phyloP scores from a whole-genome alignment of 495 filamentous ascomycete species.

The Tuber microsphaerosporum region DNA sequence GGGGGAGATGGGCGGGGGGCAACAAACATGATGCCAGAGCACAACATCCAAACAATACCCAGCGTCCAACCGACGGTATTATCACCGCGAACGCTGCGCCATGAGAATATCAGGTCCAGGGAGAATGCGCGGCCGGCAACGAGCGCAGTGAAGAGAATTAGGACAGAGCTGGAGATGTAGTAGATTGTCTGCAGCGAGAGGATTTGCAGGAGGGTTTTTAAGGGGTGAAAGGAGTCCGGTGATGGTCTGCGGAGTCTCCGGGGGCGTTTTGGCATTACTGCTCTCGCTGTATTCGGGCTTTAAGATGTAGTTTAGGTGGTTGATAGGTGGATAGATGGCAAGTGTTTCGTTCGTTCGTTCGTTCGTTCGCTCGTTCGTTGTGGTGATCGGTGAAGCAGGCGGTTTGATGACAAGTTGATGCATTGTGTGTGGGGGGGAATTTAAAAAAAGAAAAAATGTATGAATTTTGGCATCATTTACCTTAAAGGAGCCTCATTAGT shows the following conservation, averaged over 20 bases:
- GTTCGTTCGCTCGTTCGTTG: not conserved
- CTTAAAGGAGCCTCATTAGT: no score
- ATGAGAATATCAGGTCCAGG: constrained; percentile 66
- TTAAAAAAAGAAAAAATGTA: not conserved
- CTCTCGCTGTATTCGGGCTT: constrained; percentile 3
- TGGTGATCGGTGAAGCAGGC: not conserved
- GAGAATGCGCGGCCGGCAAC: constrained; percentile 69
- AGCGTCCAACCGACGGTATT: constrained; percentile 88
- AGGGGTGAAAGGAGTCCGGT: constrained; percentile 35
- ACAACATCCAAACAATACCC: constrained; percentile 78
- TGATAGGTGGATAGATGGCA: constrained; percentile 3
- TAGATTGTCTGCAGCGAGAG: constrained; percentile 73
- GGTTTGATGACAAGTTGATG: not conserved
- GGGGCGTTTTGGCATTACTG: constrained; percentile 37
- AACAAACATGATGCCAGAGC: constrained; percentile 66
- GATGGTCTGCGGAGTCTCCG: constrained; percentile 32
- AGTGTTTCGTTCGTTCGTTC: not conserved
- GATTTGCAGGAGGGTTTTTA: constrained; percentile 56
- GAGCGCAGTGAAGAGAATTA: constrained; percentile 82
- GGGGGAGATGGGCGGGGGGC: not conserved
- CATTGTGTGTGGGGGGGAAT: not conserved
- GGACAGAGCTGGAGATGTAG: constrained; percentile 64
- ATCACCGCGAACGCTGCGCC: constrained; percentile 77
- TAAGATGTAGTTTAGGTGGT: not conserved
- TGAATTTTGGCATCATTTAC: not conserved